Evolutionary conservation across 2,329 filamentous ascomycete genomes (phyloP), one percentile per base, ranked within the genome.

Genomic region (Bipolaris oryzae): DNA sequence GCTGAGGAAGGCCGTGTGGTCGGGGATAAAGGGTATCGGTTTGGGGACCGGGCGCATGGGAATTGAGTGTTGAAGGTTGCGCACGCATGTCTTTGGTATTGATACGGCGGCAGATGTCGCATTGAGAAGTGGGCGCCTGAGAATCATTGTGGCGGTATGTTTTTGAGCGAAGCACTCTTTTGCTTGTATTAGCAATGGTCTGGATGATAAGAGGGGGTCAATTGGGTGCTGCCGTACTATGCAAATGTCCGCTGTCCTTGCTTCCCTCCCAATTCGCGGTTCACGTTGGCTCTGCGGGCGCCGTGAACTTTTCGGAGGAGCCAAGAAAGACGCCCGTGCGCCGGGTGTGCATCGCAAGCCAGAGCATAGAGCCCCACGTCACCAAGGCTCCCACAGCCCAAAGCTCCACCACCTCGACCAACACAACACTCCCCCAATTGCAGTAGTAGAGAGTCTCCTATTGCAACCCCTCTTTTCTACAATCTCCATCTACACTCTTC

Each of bases 371-470:
- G 55, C 61, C 52, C 49, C 48, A 53, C 45, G 50, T 57, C 54
- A 53, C 54, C 34, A 55, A 53, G 50, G 48, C 53, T 43, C 37
- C 21, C 15, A 37, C 48, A 50, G 45, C 45, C 45, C 45, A 48
- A 48, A 58, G 28, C 54, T 50, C 43, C 55, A 49, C 50, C 39
- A 25, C 44, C 25, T 46, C 15, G 10, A 38, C 50, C 52, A 47
- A 50, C 49, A 38, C 50, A 41, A 51, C 46, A 44, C 41, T 34
- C 37, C 37, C 38, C 38, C 50, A 47, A 57, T 60, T 53, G 70
- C 73, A 75, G 68, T 76, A 97, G 95, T 98, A 89, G 95, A 98
- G 95, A 96, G 92, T 82, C 91, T 96, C 92, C 91, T 95, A 92
- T 90, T 88, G 83, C 80, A 55, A 52, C 35, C 18, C 35, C 13